phyloP scores from a whole-genome alignment of 169 alveolate species.

The Eimeria falciformis region DNA sequence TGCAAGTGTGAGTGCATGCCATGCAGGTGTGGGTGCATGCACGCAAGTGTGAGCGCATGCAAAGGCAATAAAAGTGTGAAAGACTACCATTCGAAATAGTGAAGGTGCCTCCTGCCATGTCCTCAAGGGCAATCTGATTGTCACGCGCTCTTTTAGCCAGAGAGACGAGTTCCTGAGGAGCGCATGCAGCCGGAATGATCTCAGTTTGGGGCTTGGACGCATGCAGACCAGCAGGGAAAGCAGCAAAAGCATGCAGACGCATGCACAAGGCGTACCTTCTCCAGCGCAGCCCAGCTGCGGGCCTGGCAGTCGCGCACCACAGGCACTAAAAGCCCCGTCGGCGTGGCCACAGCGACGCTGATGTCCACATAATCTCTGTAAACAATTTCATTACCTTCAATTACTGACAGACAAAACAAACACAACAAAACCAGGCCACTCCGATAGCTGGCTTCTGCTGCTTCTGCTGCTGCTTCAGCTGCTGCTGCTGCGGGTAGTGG shows the following conservation, averaged over 20 bases:
- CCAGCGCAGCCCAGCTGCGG: constrained; percentile 91
- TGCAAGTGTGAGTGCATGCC: not conserved
- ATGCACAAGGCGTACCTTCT: constrained; percentile 80
- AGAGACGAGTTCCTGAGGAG: constrained; percentile 84
- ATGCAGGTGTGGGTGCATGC: not conserved
- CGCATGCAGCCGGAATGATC: no score
- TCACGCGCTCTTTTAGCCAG: constrained; percentile 93
- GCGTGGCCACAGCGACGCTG: constrained; percentile 97
- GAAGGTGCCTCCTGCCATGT: constrained; percentile 97
- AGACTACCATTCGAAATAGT: constrained; percentile 94
- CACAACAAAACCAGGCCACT: not conserved
- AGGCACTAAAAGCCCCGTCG: constrained; percentile 97
- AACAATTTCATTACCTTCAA: constrained; percentile 91
- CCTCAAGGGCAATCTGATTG: constrained; percentile 93
- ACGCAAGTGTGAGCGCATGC: not conserved
- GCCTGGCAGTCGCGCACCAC: constrained; percentile 94
- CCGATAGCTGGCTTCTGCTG: not conserved
- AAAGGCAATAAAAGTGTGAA: not conserved
- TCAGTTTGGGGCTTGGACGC: no score
- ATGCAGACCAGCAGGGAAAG: not conserved
- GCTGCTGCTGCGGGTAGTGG: no score
- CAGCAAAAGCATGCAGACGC: not conserved
- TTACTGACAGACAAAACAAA: constrained; percentile 48
- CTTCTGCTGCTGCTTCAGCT: not conserved
- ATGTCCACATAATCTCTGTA: constrained; percentile 95